Evolutionary conservation across 169 alveolate species (phyloP).

Genomic region (Blepharisma undulans): DNA sequence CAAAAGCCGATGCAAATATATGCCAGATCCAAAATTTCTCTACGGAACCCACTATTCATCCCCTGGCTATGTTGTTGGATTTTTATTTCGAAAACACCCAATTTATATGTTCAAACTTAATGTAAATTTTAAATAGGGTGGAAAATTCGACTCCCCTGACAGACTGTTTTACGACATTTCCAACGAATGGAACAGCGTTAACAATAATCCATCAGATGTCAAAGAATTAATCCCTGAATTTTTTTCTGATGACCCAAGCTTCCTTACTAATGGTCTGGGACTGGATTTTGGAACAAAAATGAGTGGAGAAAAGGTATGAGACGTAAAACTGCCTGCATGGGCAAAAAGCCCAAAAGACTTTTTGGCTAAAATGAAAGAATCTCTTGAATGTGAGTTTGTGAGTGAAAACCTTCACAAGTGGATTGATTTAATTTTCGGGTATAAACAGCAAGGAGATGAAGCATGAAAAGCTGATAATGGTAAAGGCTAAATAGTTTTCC

Average conservation of each 20-base stretch:
- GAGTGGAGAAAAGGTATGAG: conserved; percentile 35
- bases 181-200: conserved; percentile 66
- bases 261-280: conserved; percentile 79
- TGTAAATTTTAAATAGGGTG: conserved; percentile 73
- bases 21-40: conserved; percentile 85
- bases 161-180: conserved; percentile 74
- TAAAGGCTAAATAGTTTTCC: conserved; percentile 59
- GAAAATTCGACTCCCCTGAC: conserved; percentile 81
- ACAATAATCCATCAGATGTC: conserved; percentile 35
- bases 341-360: conserved; percentile 71
- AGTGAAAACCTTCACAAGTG: conserved; percentile 92
- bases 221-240: conserved; percentile 95
- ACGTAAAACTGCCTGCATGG: conserved; percentile 34
- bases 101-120: conserved; percentile 94
- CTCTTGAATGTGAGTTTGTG: conserved; percentile 94
- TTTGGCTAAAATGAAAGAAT: conserved; percentile 81
- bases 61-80: conserved; percentile 96
- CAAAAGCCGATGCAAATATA: conserved; percentile 68
- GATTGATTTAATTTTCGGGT: conserved; percentile 98
- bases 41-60: conserved; percentile 97
- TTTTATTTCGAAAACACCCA: conserved; percentile 93
- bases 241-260: conserved; percentile 85
- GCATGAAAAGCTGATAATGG: conserved; percentile 73
- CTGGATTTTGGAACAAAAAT: conserved; percentile 84
- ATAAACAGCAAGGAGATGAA: conserved; percentile 85